phyloP scores from a whole-genome alignment of 768 basidiomycete genomes.

The Mycena maculata region DNA sequence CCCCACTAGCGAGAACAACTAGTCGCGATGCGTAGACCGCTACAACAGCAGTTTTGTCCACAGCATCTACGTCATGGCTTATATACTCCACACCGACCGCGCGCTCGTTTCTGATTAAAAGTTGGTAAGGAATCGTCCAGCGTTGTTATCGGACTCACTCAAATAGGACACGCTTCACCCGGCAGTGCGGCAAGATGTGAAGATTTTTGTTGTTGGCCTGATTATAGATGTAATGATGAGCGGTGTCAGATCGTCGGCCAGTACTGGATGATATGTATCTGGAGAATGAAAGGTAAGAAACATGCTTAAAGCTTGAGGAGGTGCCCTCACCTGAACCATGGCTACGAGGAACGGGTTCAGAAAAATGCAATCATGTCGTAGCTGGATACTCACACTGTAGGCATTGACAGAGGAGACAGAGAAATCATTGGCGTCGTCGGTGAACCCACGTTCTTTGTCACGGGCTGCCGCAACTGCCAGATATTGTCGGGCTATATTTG shows the following conservation, averaged over 20 bases:
- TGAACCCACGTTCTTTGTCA: conserved; percentile 58
- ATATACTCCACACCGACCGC: conserved; percentile 67
- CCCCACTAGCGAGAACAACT: conserved; percentile 63
- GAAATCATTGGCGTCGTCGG: conserved; percentile 63
- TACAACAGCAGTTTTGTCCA: conserved; percentile 38
- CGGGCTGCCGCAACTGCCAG: conserved; percentile 57
- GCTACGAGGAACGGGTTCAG: conserved; percentile 43
- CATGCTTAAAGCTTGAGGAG: not conserved
- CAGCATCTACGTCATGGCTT: conserved; percentile 44
- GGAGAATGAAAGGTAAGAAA: not conserved
- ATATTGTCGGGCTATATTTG: conserved; percentile 58
- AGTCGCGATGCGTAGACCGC: conserved; percentile 52
- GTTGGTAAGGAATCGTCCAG: not conserved
- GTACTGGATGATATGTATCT: conserved; percentile 67
- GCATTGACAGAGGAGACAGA: conserved; percentile 47
- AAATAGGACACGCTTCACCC: conserved; percentile 62
- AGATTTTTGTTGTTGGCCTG: conserved; percentile 57
- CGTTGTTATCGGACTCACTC: conserved; percentile 48
- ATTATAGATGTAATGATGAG: conserved; percentile 65
- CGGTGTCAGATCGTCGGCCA: conserved; percentile 67
- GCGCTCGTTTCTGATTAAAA: conserved; percentile 46
- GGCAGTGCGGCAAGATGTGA: conserved; percentile 51
- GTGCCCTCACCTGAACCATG: conserved; percentile 65
- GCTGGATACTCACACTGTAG: conserved; percentile 59
- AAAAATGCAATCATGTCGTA: not conserved